Evolutionary conservation across 2,329 filamentous ascomycete genomes (phyloP), one percentile per base, ranked within the genome.

Genomic region (Aspergillus fumigatus): DNA sequence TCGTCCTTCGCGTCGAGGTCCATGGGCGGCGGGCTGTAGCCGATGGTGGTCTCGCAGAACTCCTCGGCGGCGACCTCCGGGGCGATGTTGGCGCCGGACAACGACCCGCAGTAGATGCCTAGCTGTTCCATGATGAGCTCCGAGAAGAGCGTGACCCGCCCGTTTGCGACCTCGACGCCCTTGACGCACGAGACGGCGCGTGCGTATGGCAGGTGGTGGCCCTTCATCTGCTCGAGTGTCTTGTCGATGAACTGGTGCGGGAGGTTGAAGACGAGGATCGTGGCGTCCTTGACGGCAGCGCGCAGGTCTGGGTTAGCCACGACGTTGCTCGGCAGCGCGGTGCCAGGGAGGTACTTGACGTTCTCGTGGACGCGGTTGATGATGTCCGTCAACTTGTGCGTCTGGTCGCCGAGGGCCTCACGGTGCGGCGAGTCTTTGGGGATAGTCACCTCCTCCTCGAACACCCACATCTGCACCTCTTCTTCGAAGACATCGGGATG

Each of bases 391-490:
- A 97, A 87, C 78, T 95, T 96, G 73, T 93, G 88, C 3, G 87
- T 83, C 64, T 84, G 78, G 60, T 84, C 82, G 68, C 83, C 82
- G 43, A 82, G 69, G 50, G 79, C 75, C 65, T 87, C 81, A 80
- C 89, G 90, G 76, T 89, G 82, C 63, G 84, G 84, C 51, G 89
- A 92, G 62, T 82, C 80, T 64, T 86, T 80, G 3, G 88, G 78
- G 38, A 96, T 79, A 48, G 82, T 82, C 61, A 94, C 86, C n/a
- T 94, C 83, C 74, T 97, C 92, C 75, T 97, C 92, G 72, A 85
- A 96, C 67, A 97, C 92, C 92, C 92, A 97, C 92, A 97, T 96
- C 75, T 93, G 89, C 53, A 97, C 90, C 55, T 90, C 80, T 71
- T 87, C 80, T 69, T 96, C 89, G 72, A 97, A 97, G 47, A 96